Evolutionary conservation across 2,329 filamentous ascomycete species (phyloP).

Genomic region (Cytospora mali): DNA sequence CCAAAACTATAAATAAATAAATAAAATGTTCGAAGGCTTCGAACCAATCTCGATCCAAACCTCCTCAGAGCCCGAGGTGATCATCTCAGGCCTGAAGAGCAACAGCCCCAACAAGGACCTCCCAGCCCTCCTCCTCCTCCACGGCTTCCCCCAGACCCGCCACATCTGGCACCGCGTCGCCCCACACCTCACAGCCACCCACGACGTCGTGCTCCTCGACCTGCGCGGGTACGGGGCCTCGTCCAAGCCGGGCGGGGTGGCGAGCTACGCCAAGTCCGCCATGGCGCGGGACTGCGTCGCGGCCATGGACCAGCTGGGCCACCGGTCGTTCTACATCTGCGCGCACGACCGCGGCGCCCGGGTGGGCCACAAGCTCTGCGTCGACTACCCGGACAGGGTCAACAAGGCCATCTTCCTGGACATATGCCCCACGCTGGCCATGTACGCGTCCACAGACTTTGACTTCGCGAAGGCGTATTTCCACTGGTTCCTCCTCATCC

Average conservation of each 20-base stretch:
- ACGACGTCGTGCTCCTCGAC: slow-evolving; percentile 50
- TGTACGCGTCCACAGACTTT: slow-evolving; percentile 49
- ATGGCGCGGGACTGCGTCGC: slow-evolving; percentile 52
- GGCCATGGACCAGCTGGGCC: slow-evolving; percentile 49
- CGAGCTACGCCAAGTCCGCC: slow-evolving; percentile 48
- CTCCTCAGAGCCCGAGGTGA: slow-evolving; percentile 40
- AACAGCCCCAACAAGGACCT: slow-evolving; percentile 34
- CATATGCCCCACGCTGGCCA: slow-evolving; percentile 57
- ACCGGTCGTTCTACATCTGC: slow-evolving; percentile 49
- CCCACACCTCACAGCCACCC: slow-evolving; percentile 42
- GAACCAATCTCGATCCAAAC: slow-evolving; percentile 43
- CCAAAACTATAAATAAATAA: background rate
- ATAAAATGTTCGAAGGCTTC: slow-evolving; percentile 44
- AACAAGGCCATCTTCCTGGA: slow-evolving; percentile 50
- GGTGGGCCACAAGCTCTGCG: slow-evolving; percentile 56
- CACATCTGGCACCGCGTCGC: slow-evolving; percentile 55
- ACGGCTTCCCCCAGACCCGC: slow-evolving; percentile 56
- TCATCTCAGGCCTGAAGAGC: slow-evolving; percentile 48
- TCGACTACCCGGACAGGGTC: slow-evolving; percentile 47
- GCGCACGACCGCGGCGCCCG: slow-evolving; percentile 61
- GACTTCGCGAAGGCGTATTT: slow-evolving; percentile 54
- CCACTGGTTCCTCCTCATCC: slow-evolving; percentile 63
- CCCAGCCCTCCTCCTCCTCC: slow-evolving; percentile 50
- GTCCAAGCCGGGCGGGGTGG: slow-evolving; percentile 45
- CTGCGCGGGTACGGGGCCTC: slow-evolving; percentile 56